Base-by-base conservation (phyloP, 177 flowering plant genomes). In the Vitis hybrid region DNA sequence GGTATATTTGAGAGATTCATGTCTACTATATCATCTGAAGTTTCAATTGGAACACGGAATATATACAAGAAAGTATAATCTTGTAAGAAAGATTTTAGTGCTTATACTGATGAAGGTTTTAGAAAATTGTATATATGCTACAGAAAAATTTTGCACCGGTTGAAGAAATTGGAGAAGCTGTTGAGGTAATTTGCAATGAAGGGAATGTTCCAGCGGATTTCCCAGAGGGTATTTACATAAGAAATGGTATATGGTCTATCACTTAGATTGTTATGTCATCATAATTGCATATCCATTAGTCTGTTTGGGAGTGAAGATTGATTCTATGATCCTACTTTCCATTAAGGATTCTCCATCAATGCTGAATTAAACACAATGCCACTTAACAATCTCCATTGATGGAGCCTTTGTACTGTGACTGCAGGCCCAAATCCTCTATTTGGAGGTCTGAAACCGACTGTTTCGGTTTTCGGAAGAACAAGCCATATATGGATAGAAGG, bases 351-450 rank as follows among this genome's bases (percentile, higher is more conserved):
- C 30, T 26, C 30, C 30, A 26, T 26, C 30, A 26, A 26, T 26
- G 30, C 30, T 26, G 30, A 3, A 26, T 26, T 26, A 26, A 26
- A 3, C 30, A 26, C 30, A 26, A 26, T 26, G 30, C 30, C 30
- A 26, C 30, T 26, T 26, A 26, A 26, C 30, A 26, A 26, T 26
- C 5, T 26, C 30, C 30, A 12, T 58, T 58, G n/a, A 17, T 14
- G n/a, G n/a, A 58, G 21, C 61, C 21, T 58, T 58, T 58, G 21
- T 40, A 19, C 30, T 30, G 50, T n/a, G n/a, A 19, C 10, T 70
- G 74, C 81, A 86, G 89, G 91, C 8, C 72, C 87, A 40, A 88
- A 88, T 78, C 89, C 89, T 63, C 81, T 81, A 0, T 88, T 81
- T 72, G 87, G 88, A 69, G 84, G 83, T 8, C 57, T 77, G 17